Conservation (phyloP, 2,329 filamentous ascomycete species). For the Calonectria henricotiae region DNA sequence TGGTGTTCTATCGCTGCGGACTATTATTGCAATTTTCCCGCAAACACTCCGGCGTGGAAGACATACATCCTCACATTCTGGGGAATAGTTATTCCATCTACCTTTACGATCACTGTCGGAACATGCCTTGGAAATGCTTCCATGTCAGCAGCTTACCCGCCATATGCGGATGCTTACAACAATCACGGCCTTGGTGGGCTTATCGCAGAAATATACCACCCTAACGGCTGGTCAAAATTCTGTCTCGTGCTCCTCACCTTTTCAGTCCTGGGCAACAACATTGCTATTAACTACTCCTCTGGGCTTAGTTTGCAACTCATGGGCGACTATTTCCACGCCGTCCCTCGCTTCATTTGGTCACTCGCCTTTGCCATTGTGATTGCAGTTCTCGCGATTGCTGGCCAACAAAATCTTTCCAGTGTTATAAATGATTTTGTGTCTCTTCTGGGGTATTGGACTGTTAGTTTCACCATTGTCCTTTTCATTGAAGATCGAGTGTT, state of each 20-base stretch:
- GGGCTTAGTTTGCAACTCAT: conserved; percentile 45
- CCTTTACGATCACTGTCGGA: conserved; percentile 22
- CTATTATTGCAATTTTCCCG: conserved; percentile 33
- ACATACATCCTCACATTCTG: conserved; percentile 22
- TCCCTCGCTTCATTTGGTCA: conserved; percentile 44
- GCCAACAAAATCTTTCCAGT: conserved; percentile 43
- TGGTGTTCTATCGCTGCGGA: conserved; percentile 32
- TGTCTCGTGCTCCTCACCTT: conserved; percentile 33
- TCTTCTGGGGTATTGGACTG: conserved; percentile 46
- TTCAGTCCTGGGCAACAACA: conserved; percentile 33
- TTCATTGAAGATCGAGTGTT: conserved; percentile 45
- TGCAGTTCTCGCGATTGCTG: conserved; percentile 44
- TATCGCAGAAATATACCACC: conserved; percentile 26
- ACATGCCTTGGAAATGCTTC: conserved; percentile 26
- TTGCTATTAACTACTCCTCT: conserved; percentile 46
- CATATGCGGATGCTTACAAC: conserved; percentile 24
- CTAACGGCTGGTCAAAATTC: conserved; percentile 23
- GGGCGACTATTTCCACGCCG: conserved; percentile 44
- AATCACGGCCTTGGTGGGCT: conserved; percentile 30
- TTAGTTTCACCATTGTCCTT: conserved; percentile 44
- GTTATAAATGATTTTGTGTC: conserved; percentile 46
- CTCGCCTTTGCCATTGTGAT: conserved; percentile 39
- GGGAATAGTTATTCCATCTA: conserved; percentile 30
- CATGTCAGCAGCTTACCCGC: conserved; percentile 25
- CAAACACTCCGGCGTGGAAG: conserved; percentile 25